phyloP scores from a whole-genome alignment of 2,329 filamentous ascomycete species.

The Aspergillus quadrilineatus region DNA sequence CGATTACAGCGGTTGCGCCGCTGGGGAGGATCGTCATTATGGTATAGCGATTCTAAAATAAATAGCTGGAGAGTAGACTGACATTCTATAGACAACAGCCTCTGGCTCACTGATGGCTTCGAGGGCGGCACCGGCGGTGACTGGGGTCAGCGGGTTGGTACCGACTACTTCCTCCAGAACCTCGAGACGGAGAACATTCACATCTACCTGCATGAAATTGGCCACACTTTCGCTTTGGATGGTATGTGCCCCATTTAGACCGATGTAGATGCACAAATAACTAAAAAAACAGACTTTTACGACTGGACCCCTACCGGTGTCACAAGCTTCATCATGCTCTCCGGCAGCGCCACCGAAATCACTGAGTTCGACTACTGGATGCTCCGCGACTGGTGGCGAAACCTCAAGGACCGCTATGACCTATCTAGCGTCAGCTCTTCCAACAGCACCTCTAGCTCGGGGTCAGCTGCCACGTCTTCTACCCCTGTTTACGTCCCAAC shows the following conservation, averaged over 20 bases:
- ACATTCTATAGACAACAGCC: constrained; percentile 13
- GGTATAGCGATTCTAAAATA: not conserved
- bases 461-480: not conserved
- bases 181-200: constrained; percentile 6
- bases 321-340: constrained; percentile 18
- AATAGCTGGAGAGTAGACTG: not conserved
- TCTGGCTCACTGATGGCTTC: constrained; percentile 21
- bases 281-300: constrained; percentile 14
- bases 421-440: not conserved
- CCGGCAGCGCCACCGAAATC: constrained; percentile 17
- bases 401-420: constrained; percentile 18
- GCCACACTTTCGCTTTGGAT: constrained; percentile 19
- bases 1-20: constrained; percentile 14
- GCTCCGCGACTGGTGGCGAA: constrained; percentile 20
- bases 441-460: not conserved
- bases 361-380: constrained; percentile 21
- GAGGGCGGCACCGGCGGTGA: constrained; percentile 18
- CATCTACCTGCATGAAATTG: not conserved
- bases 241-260: constrained; percentile 2
- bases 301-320: constrained; percentile 19
- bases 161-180: constrained; percentile 17
- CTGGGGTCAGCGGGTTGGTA: constrained; percentile 19
- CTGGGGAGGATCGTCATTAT: constrained; percentile 16
- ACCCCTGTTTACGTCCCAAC: not conserved
- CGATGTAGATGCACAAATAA: no score